Percentiles rank a stretch among this genome's conserved stretches.
phyloP scores from a whole-genome alignment of 2,329 filamentous ascomycete genomes.

The Pyricularia sp. region DNA sequence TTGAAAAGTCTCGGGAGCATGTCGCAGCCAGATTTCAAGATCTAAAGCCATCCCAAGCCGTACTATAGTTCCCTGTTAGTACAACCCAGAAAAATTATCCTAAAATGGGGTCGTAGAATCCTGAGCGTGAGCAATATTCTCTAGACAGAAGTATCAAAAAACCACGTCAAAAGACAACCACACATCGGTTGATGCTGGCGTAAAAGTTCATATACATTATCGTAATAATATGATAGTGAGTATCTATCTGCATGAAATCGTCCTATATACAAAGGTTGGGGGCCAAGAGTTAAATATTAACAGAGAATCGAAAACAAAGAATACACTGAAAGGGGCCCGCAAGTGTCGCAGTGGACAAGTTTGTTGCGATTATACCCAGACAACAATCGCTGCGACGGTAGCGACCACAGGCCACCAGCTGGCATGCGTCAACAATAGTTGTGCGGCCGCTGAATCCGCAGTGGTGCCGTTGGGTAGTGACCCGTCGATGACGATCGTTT shows the following conservation, averaged over 20 bases:
- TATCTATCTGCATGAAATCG: neutral
- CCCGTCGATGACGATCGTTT: slow-evolving; percentile 65
- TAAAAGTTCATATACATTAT: no score
- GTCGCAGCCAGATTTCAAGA: no score
- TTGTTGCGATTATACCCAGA: neutral
- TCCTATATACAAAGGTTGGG: neutral
- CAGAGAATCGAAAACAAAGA: neutral
- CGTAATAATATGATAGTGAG: neutral
- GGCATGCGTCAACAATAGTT: slow-evolving; percentile 24
- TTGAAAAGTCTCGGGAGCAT: no score
- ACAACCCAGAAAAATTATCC: no score
- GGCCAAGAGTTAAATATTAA: neutral
- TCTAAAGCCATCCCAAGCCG: no score
- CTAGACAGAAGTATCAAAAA: no score
- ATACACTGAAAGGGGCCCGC: neutral
- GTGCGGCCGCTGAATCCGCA: slow-evolving; percentile 25
- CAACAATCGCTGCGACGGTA: slow-evolving; percentile 32
- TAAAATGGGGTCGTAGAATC: no score
- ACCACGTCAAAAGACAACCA: no score
- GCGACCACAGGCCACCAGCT: slow-evolving; percentile 42
- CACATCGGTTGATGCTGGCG: no score
- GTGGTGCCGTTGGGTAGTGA: slow-evolving; percentile 62
- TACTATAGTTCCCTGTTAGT: no score
- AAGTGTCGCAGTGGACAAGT: neutral
- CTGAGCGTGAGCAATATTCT: no score